Percentiles rank a stretch among this genome's conserved stretches.
These are phyloP conservation scores for Fremontodendron californicum DNA, from an alignment of 345 rosid species.

Conservation along the genomic window DNA sequence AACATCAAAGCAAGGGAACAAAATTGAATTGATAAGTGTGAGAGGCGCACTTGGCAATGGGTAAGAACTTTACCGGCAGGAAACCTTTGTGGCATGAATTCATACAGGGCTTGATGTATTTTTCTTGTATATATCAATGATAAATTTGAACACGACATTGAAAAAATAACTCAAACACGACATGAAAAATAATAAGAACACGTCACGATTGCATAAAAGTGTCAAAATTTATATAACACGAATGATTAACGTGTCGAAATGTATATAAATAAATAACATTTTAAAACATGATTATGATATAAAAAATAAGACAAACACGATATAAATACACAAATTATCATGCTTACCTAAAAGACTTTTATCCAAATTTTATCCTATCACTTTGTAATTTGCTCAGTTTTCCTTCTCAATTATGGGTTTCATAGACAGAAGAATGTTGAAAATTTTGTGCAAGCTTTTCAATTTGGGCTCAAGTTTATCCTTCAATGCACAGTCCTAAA, in stretches of 20 bases:
- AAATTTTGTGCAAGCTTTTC: neutral
- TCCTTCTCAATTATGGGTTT: neutral
- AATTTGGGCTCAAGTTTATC: neutral
- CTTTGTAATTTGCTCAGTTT: neutral
- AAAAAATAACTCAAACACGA: no score
- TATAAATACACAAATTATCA: no score
- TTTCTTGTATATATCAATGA: no score
- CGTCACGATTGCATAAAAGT: no score
- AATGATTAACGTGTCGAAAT: no score
- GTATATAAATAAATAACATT: no score
- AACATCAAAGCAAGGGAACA: conserved; percentile 5
- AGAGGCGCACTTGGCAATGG: conserved; percentile 19
- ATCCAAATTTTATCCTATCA: neutral
- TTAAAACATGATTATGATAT: no score
- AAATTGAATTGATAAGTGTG: conserved; percentile 10
- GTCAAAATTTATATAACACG: no score
- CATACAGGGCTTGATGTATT: neutral
- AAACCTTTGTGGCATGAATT: neutral
- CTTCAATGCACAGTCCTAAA: neutral
- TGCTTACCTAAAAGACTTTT: neutral
- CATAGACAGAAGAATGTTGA: neutral
- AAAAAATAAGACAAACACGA: no score
- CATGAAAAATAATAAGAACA: no score
- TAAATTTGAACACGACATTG: no score
- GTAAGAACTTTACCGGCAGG: conserved; percentile 7